phyloP scores from a whole-genome alignment of 306 rosid genomes.

The Calophaca sinica region DNA sequence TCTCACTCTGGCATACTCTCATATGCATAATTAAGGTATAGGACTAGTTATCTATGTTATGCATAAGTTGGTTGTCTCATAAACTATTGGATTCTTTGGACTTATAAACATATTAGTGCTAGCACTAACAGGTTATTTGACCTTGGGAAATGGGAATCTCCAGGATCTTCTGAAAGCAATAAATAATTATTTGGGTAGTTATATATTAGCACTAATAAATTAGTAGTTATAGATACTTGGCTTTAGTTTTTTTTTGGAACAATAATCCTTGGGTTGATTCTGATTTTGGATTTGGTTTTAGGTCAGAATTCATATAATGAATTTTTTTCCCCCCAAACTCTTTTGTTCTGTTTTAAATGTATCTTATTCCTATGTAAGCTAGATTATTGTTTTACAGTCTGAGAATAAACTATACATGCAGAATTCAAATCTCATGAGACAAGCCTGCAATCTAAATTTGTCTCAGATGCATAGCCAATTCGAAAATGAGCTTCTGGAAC shows the following conservation, averaged over 20 bases:
- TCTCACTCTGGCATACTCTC: slow-evolving; percentile 32
- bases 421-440: slow-evolving; percentile 47
- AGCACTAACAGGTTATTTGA: background rate
- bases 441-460: slow-evolving; percentile 41
- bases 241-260: background rate
- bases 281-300: background rate
- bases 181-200: slow-evolving; percentile 31
- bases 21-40: slow-evolving; percentile 20
- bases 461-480: slow-evolving; percentile 41
- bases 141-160: slow-evolving; percentile 15
- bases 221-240: background rate
- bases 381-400: too few relatives aligned
- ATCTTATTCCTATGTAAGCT: too few relatives aligned
- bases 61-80: slow-evolving; percentile 33
- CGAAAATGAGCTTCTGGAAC: slow-evolving; percentile 46
- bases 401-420: slow-evolving; percentile 7
- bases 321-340: too few relatives aligned
- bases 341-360: too few relatives aligned
- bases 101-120: slow-evolving; percentile 11
- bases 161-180: slow-evolving; percentile 34
- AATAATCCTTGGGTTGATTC: background rate
- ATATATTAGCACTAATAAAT: background rate
- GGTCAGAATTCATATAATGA: background rate
- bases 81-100: slow-evolving; percentile 14
- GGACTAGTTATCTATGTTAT: slow-evolving; percentile 16